Evolutionary conservation across 495 filamentous ascomycete genomes (phyloP), one percentile per base, ranked within the genome.

Genomic region (Xylona heveae): DNA sequence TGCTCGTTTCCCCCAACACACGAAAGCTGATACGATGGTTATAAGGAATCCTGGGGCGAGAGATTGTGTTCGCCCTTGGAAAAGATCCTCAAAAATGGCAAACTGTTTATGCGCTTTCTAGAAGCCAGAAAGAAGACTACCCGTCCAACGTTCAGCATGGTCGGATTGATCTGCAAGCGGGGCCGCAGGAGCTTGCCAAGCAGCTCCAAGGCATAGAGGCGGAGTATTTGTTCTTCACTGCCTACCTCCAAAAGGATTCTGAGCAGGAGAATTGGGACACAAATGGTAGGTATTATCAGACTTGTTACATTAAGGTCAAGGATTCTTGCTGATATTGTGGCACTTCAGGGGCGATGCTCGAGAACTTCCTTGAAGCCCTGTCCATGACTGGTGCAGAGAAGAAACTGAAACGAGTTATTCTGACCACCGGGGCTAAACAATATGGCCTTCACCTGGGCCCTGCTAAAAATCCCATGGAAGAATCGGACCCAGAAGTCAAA

Each of bases 401-500:
- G 24, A 47, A 49, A 3, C 37, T 68, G 25, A 62, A 64, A 39
- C 54, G 56, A 24, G 50, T 70, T 31, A 44, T 69, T 26, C 51
- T 68, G 19, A 61, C 64, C 2, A 61, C 57, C 6, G 63, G 66
- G 2, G 47, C 51, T 10, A 69, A 68, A 40, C 59, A 70, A 28
- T 71, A 71, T 39, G 61, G 68, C 18, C 61, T 66, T 1, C 57
- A 68, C 42, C 50, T 63, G 2, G 62, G 62, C n/a, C 34, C 34
- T n/a, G 25, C 38, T 15, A 57, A 57, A 34, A 50, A 54, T 33
- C 53, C 58, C n/a, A 50, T 65, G 41, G 35, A 44, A 19, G 62
- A 66, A 42, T 45, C 48, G 8, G 60, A 65, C 35, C 54, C 49
- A 9, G 48, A 44, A 42, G 39, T 62, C 20, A 47, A 50, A 14